A percentile compares a stretch with the other conserved stretches of the same genome.
Conservation (phyloP, 768 basidiomycete genomes). For the Trametes villosa region DNA sequence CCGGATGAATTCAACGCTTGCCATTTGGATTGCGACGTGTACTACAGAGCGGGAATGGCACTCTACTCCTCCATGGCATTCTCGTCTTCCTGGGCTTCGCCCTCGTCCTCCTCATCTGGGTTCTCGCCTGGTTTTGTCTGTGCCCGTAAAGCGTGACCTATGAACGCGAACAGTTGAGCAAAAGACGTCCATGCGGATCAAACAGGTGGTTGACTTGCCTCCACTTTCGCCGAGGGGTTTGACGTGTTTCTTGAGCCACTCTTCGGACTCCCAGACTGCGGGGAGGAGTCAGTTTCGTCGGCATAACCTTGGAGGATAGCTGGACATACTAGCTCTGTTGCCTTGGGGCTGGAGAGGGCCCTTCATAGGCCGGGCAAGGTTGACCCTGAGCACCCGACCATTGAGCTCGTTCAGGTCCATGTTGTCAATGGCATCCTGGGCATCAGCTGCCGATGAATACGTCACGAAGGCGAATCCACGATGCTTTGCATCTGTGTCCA, state of each 20-base stretch:
- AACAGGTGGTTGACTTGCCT: conserved; percentile 47
- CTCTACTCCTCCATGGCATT: conserved; percentile 73
- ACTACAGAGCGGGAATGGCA: not conserved
- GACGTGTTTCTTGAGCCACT: conserved; percentile 84
- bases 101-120: conserved; percentile 28
- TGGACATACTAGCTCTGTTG: conserved; percentile 74
- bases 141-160: conserved; percentile 34
- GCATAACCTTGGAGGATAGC: conserved; percentile 22
- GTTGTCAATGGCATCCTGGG: conserved; percentile 97
- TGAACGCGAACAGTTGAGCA: conserved; percentile 27
- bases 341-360: conserved; percentile 60
- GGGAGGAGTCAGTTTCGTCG: conserved; percentile 6
- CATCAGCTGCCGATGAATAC: conserved; percentile 77
- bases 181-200: conserved; percentile 12
- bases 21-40: not conserved
- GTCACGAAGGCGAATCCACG: conserved; percentile 95
- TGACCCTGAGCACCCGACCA: conserved; percentile 80
- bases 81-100: conserved; percentile 41
- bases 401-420: conserved; percentile 93
- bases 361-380: conserved; percentile 84
- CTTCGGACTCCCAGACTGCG: conserved; percentile 94
- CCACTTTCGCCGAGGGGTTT: conserved; percentile 79
- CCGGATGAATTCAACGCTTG: not conserved
- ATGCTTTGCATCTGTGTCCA: conserved; percentile 68
- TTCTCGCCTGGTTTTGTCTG: conserved; percentile 15